Conservation (phyloP, 805 yeast genomes). For the Pichia gijzeniarum region DNA sequence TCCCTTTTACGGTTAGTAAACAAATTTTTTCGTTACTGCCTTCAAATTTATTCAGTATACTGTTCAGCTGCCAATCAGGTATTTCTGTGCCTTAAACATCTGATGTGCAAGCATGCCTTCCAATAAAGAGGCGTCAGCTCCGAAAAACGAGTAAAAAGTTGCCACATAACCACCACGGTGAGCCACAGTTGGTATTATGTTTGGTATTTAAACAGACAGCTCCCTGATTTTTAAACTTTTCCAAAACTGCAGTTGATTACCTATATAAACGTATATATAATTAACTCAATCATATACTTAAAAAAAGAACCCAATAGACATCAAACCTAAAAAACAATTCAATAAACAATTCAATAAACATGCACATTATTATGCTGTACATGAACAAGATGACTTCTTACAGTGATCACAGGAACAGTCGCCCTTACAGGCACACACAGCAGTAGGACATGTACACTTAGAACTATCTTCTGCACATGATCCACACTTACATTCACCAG, state of each 20-base stretch:
- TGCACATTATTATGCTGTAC: constrained; percentile 5
- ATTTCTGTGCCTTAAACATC: no score
- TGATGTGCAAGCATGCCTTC: no score
- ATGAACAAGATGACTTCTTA: background rate
- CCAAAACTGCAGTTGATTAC: no score
- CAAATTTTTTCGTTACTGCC: no score
- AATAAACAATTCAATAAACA: constrained; percentile 13
- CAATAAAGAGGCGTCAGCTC: no score
- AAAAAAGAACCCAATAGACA: constrained; percentile 3
- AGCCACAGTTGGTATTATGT: background rate
- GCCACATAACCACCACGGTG: constrained; percentile 4
- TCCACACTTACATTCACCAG: constrained; percentile 9
- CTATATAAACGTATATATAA: no score
- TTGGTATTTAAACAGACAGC: background rate
- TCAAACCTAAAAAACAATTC: no score
- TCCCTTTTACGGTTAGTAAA: no score
- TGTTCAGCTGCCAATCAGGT: no score
- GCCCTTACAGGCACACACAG: constrained; percentile 8
- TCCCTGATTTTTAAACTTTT: background rate
- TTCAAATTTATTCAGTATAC: no score
- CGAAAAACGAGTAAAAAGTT: no score
- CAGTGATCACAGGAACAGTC: constrained; percentile 10
- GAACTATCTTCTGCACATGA: constrained; percentile 8
- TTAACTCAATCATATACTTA: background rate
- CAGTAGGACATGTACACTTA: constrained; percentile 9